Percentiles rank a stretch among this genome's conserved stretches.
Evolutionary conservation across 129 eudicot species (phyloP).

Genomic region (Apium graveolens): DNA sequence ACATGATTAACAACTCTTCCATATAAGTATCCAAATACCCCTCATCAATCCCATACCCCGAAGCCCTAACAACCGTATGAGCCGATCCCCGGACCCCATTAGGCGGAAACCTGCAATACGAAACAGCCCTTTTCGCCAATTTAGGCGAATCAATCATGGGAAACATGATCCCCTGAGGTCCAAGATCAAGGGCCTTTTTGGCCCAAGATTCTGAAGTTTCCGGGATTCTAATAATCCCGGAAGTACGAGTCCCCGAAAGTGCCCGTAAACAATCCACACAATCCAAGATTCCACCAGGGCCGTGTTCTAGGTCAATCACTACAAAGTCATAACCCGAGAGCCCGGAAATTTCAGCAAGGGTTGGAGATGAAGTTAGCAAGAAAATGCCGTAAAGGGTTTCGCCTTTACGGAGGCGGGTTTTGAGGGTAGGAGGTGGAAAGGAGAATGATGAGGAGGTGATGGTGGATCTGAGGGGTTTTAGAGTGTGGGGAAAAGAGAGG

Average conservation of each 20-base stretch:
- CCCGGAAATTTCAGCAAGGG: slow-evolving; percentile 83
- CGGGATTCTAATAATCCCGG: slow-evolving; percentile 73
- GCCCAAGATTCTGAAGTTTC: slow-evolving; percentile 67
- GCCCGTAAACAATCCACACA: slow-evolving; percentile 68
- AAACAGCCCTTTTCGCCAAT: slow-evolving; percentile 59
- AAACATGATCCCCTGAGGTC: slow-evolving; percentile 90
- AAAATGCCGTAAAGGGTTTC: slow-evolving; percentile 87
- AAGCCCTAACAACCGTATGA: slow-evolving; percentile 65
- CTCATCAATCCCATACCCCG: slow-evolving; percentile 60
- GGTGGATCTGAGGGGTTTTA: slow-evolving; percentile 8
- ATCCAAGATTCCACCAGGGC: slow-evolving; percentile 65
- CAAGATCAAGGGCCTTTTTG: slow-evolving; percentile 83
- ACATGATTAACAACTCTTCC: slow-evolving; percentile 81
- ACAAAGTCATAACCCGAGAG: slow-evolving; percentile 84
- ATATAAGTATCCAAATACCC: slow-evolving; percentile 62
- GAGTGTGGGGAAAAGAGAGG: neutral
- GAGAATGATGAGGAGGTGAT: slow-evolving; percentile 12
- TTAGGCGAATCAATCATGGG: slow-evolving; percentile 83
- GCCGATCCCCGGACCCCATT: slow-evolving; percentile 86
- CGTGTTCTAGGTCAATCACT: slow-evolving; percentile 91
- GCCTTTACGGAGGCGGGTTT: slow-evolving; percentile 59
- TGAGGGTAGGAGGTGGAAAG: slow-evolving; percentile 34
- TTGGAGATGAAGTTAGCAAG: slow-evolving; percentile 72
- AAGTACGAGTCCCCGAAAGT: slow-evolving; percentile 62
- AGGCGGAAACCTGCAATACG: slow-evolving; percentile 82